These are phyloP conservation scores for Stephania cephalantha DNA, from an alignment of 164 flowering plant genomes.

Conservation along the genomic window DNA sequence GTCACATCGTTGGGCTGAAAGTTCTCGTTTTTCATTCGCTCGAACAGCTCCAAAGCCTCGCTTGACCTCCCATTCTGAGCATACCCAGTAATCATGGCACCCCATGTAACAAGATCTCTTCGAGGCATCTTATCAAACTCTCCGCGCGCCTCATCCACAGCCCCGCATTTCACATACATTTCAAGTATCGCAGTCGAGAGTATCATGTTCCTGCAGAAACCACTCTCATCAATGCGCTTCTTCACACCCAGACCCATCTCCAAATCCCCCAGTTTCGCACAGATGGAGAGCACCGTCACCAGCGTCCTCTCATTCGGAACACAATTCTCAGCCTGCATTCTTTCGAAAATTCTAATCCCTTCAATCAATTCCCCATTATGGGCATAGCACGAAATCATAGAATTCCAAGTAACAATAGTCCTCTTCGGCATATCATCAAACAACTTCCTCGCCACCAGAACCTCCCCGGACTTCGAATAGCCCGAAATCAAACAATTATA, in stretches of 20 bases:
- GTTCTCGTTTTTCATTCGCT: constrained; percentile 27
- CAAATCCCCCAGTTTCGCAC: constrained; percentile 39
- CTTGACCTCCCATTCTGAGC: constrained; percentile 44
- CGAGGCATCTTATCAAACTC: constrained; percentile 36
- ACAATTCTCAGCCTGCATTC: constrained; percentile 29
- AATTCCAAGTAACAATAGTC: constrained; percentile 45
- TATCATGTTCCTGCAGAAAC: constrained; percentile 24
- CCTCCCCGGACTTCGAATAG: constrained; percentile 35
- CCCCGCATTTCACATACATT: constrained; percentile 51
- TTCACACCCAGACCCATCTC: constrained; percentile 37
- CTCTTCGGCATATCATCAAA: constrained; percentile 38
- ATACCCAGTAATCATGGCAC: constrained; percentile 51
- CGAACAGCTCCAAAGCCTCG: constrained; percentile 45
- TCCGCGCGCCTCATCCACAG: constrained; percentile 35
- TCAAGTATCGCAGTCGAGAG: constrained; percentile 41
- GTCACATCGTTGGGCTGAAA: constrained; percentile 40
- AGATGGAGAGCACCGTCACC: constrained; percentile 37
- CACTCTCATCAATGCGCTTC: constrained; percentile 30
- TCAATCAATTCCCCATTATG: constrained; percentile 31
- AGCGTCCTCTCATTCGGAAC: constrained; percentile 35
- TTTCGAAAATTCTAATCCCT: constrained; percentile 33
- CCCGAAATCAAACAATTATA: constrained; percentile 44
- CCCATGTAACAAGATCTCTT: constrained; percentile 47
- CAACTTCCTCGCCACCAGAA: constrained; percentile 27
- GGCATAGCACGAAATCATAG: constrained; percentile 44